A percentile compares a stretch with the other conserved stretches of the same genome.
phyloP scores from a whole-genome alignment of 768 basidiomycete genomes.

The Leccinum barrowsii region DNA sequence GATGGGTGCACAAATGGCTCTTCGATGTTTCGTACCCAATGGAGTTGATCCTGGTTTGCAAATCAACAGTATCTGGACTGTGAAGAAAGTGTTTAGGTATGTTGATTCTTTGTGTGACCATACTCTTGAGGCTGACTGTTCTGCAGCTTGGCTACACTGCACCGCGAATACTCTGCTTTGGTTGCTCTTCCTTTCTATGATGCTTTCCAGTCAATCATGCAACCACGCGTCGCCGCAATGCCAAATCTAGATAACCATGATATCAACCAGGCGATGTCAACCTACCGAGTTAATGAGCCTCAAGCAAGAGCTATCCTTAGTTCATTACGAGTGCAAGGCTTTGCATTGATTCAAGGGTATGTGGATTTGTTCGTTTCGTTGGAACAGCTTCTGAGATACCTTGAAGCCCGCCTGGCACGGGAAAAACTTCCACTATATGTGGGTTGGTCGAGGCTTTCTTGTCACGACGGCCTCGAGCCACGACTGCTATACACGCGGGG shows the following conservation, averaged over 20 bases:
- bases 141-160: conserved; percentile 79
- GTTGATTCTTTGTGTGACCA: background rate
- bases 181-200: conserved; percentile 82
- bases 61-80: conserved; percentile 62
- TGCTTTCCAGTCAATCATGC: conserved; percentile 63
- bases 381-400: background rate
- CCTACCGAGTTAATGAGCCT: conserved; percentile 83
- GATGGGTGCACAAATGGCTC: conserved; percentile 50
- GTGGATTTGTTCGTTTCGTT: conserved; percentile 15
- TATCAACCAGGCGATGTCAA: conserved; percentile 61
- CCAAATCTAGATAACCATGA: conserved; percentile 46
- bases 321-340: conserved; percentile 68
- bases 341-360: conserved; percentile 93
- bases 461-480: conserved; percentile 49
- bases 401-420: conserved; percentile 90
- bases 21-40: conserved; percentile 50
- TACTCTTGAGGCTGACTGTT: conserved; percentile 4
- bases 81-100: conserved; percentile 83
- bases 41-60: conserved; percentile 59
- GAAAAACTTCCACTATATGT: conserved; percentile 97
- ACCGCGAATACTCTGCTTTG: conserved; percentile 90
- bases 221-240: conserved; percentile 53
- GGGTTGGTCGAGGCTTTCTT: conserved; percentile 86
- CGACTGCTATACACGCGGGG: conserved; percentile 50
- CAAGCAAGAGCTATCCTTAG: conserved; percentile 87